These are phyloP conservation scores for Orbilia javanica DNA, from an alignment of 2,329 filamentous ascomycete genomes.

Conservation along the genomic window DNA sequence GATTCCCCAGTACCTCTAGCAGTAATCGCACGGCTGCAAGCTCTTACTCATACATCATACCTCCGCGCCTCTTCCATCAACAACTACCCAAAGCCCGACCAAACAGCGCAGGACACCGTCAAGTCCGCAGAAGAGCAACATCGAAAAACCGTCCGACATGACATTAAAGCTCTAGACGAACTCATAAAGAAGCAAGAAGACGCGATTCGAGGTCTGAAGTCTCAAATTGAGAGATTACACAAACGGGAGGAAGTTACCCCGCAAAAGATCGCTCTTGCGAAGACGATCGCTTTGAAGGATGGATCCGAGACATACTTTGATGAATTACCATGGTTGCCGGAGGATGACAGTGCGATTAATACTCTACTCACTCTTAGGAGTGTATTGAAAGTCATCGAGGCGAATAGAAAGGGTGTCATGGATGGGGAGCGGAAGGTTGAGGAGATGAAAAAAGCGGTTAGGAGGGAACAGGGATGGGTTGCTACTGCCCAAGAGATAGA, in stretches of 20 bases:
- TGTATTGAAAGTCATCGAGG: slow-evolving; percentile 46
- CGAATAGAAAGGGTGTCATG: slow-evolving; percentile 35
- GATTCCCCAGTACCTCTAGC: slow-evolving; percentile 31
- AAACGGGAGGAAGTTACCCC: slow-evolving; percentile 44
- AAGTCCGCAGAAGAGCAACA: slow-evolving; percentile 40
- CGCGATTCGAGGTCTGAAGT: slow-evolving; percentile 28
- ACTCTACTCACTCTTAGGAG: slow-evolving; percentile 40
- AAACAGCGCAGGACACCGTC: slow-evolving; percentile 48
- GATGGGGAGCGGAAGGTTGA: slow-evolving; percentile 41
- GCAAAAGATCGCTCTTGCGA: slow-evolving; percentile 35
- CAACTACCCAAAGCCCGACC: slow-evolving; percentile 35
- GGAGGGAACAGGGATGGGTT: slow-evolving; percentile 43
- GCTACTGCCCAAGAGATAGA: slow-evolving; percentile 44
- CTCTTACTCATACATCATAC: slow-evolving; percentile 29
- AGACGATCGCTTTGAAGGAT: slow-evolving; percentile 33
- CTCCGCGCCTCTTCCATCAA: slow-evolving; percentile 39
- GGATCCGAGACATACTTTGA: slow-evolving; percentile 38
- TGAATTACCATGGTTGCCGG: slow-evolving; percentile 47
- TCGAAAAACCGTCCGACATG: slow-evolving; percentile 34
- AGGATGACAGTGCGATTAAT: slow-evolving; percentile 47
- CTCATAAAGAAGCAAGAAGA: slow-evolving; percentile 51
- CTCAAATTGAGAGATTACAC: slow-evolving; percentile 26
- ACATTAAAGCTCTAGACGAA: slow-evolving; percentile 35
- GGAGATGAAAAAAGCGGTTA: slow-evolving; percentile 31
- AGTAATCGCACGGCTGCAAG: slow-evolving; percentile 44